Percentiles rank a stretch among this genome's conserved stretches.
Conservation (phyloP, 202 grass and related monocot genomes). For the Panicum virgatum region DNA sequence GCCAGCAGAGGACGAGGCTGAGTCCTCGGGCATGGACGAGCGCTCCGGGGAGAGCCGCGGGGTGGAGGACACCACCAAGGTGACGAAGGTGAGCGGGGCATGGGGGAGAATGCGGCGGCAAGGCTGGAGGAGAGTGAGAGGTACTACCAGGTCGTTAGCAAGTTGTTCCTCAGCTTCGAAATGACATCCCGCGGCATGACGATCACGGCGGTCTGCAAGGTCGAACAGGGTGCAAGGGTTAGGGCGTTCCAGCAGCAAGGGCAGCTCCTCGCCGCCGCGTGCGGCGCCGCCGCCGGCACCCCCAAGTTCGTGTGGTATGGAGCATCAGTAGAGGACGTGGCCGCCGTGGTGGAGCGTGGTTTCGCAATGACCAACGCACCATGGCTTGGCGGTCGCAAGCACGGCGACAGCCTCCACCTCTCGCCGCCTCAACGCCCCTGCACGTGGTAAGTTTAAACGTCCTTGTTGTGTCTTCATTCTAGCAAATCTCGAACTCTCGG, state of each 20-base stretch:
- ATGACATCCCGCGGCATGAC: slow-evolving; percentile 32
- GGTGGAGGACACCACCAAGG: neutral
- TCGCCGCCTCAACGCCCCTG: slow-evolving; percentile 59
- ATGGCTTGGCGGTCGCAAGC: slow-evolving; percentile 37
- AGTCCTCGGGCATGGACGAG: slow-evolving; percentile 45
- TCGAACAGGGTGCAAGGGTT: slow-evolving; percentile 34
- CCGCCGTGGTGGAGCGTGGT: slow-evolving; percentile 44
- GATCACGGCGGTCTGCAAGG: slow-evolving; percentile 64
- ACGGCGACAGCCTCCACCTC: slow-evolving; percentile 78
- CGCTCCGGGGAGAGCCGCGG: slow-evolving; percentile 39
- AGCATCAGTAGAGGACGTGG: slow-evolving; percentile 45
- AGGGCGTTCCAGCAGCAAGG: slow-evolving; percentile 55
- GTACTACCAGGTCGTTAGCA: slow-evolving; percentile 66
- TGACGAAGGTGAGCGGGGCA: slow-evolving; percentile 1
- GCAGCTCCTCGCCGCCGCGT: slow-evolving; percentile 41
- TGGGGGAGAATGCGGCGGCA: slow-evolving; percentile 22
- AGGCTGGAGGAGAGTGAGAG: slow-evolving; percentile 45
- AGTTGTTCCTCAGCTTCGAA: slow-evolving; percentile 55
- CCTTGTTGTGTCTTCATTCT: neutral
- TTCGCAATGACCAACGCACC: slow-evolving; percentile 44
- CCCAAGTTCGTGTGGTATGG: slow-evolving; percentile 79
- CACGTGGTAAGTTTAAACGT: slow-evolving; percentile 46
- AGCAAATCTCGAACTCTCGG: neutral
- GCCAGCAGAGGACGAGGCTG: neutral
- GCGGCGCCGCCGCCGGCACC: slow-evolving; percentile 32